These are phyloP conservation scores for Chrysochromulina parva DNA, from an alignment of 78 protist species.

Conservation along the genomic window DNA sequence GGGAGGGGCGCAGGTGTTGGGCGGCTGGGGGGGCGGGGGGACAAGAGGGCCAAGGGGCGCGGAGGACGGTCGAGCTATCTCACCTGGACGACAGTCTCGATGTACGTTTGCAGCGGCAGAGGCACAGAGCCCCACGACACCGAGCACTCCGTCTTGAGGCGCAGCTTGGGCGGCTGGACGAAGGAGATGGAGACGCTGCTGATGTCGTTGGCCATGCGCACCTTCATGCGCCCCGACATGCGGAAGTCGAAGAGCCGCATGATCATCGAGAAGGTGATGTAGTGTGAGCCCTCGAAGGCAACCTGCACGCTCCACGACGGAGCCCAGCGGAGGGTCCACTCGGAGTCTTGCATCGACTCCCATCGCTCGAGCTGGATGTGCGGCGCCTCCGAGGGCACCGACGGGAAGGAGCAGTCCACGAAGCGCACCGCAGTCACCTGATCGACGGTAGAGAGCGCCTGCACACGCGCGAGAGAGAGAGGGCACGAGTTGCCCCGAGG, in stretches of 20 bases:
- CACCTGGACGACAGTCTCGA: background rate
- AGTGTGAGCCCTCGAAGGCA: background rate
- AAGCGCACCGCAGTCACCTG: background rate
- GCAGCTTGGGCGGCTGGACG: background rate
- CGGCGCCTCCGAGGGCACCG: background rate
- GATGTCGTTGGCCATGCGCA: background rate
- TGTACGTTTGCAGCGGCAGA: background rate
- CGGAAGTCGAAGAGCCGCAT: background rate
- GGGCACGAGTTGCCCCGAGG: too few species aligned
- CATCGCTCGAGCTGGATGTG: background rate
- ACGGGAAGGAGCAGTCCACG: background rate
- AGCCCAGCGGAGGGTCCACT: background rate
- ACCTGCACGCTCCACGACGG: background rate
- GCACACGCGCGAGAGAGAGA: background rate
- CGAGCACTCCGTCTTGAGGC: background rate
- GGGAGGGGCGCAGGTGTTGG: too few species aligned
- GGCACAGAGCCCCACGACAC: background rate
- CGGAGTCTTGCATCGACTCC: background rate
- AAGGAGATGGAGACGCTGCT: background rate
- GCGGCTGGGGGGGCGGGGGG: too few species aligned
- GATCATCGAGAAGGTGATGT: background rate
- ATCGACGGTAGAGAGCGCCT: background rate
- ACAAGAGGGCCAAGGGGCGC: too few species aligned
- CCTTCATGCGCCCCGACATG: background rate
- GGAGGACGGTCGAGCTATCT: too few species aligned